Evolutionary conservation across 306 rosid species (phyloP).

Genomic region (Quercus alba): DNA sequence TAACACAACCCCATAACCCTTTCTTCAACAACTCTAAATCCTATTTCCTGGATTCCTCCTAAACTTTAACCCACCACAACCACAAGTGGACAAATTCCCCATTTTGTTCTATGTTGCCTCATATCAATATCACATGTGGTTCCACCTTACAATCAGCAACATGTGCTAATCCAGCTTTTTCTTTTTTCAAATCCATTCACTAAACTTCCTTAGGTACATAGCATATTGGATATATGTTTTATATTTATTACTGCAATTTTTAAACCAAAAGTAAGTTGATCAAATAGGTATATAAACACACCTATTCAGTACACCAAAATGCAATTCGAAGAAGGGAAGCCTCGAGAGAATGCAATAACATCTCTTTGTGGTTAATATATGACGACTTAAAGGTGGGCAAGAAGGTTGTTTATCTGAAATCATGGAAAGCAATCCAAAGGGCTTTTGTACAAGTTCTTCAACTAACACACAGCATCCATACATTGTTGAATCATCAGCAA

Average conservation of each 20-base stretch:
- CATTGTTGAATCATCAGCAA: constrained; percentile 91
- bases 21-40: no score
- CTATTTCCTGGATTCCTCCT: no score
- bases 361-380: constrained; percentile 77
- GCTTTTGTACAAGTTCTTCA: constrained; percentile 91
- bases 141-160: no score
- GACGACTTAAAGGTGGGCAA: constrained; percentile 66
- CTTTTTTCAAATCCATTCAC: no score
- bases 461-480: constrained; percentile 96
- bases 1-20: no score
- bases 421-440: constrained; percentile 80
- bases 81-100: no score
- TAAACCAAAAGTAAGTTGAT: neutral
- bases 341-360: constrained; percentile 97
- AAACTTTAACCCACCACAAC: no score
- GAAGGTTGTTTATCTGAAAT: constrained; percentile 56
- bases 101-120: no score
- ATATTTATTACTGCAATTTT: neutral
- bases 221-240: no score
- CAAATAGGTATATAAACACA: constrained; percentile 23
- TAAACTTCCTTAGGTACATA: no score
- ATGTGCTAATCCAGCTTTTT: no score
- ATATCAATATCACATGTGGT: no score
- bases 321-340: constrained; percentile 88
- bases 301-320: constrained; percentile 93